Percentiles rank a stretch among this genome's conserved stretches.
phyloP scores from a whole-genome alignment of 345 rosid genomes.

The Carallia pectinifolia region DNA sequence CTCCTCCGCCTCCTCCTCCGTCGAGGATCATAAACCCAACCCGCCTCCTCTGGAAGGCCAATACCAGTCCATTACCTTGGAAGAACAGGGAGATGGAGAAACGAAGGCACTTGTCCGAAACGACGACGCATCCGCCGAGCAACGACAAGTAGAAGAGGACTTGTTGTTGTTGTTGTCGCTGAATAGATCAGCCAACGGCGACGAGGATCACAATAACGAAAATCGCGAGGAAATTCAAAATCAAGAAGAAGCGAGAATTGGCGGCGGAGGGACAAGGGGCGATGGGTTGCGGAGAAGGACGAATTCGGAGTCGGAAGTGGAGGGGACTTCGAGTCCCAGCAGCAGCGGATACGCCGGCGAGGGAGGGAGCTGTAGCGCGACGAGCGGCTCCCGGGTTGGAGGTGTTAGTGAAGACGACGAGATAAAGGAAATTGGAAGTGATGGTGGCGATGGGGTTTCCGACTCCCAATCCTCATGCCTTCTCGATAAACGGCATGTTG shows the following conservation, averaged over 20 bases:
- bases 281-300: conserved; percentile 33
- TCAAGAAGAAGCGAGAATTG: neutral
- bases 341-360: conserved; percentile 95
- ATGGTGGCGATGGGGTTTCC: conserved; percentile 29
- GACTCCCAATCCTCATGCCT: conserved; percentile 58
- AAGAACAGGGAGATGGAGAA: conserved; percentile 6
- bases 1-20: neutral
- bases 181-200: conserved; percentile 13
- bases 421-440: conserved; percentile 49
- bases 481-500: conserved; percentile 79
- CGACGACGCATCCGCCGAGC: neutral
- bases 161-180: neutral
- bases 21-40: conserved; percentile 11
- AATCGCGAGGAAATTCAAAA: neutral
- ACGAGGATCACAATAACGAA: neutral
- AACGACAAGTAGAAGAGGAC: neutral
- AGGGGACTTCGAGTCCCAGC: conserved; percentile 65
- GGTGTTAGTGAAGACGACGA: conserved; percentile 45
- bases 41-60: conserved; percentile 15
- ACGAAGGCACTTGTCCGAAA: neutral
- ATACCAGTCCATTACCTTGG: conserved; percentile 16
- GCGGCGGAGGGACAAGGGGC: conserved; percentile 18
- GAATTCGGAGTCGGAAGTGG: conserved; percentile 59
- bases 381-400: conserved; percentile 34
- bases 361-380: conserved; percentile 82